Evolutionary conservation across 805 yeast genomes (phyloP).

Genomic region (Saccharomycopsis microspora): DNA sequence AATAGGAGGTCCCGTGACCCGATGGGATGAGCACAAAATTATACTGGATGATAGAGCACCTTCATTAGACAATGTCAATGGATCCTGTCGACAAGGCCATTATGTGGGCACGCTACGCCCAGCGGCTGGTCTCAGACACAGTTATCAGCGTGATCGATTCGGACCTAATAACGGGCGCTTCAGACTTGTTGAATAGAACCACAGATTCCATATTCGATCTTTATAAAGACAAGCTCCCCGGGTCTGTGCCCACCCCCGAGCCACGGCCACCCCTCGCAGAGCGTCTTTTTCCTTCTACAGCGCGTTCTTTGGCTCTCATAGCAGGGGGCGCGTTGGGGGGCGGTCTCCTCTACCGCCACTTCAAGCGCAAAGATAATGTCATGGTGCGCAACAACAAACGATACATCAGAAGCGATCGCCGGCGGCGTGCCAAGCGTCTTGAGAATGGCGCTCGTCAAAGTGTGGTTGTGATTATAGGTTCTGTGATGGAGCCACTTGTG

Average conservation of each 20-base stretch:
- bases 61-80: background rate
- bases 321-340: slow-evolving; percentile 10
- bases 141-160: slow-evolving; percentile 3
- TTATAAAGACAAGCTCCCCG: slow-evolving; percentile 4
- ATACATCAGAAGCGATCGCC: slow-evolving; percentile 15
- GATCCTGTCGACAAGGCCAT: slow-evolving; percentile 7
- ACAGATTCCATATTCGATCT: slow-evolving; percentile 10
- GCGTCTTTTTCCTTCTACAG: background rate
- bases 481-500: slow-evolving; percentile 65
- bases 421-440: slow-evolving; percentile 50
- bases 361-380: background rate
- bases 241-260: background rate
- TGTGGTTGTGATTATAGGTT: slow-evolving; percentile 64
- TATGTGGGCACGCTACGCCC: slow-evolving; percentile 15
- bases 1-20: too few species aligned
- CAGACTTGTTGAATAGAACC: slow-evolving; percentile 2
- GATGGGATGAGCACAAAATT: too few species aligned
- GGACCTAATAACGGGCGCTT: slow-evolving; percentile 4
- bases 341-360: background rate
- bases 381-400: slow-evolving; percentile 10
- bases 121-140: background rate
- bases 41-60: too few species aligned
- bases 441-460: slow-evolving; percentile 65
- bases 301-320: slow-evolving; percentile 3
- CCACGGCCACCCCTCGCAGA: background rate